Evolutionary conservation across 169 alveolate genomes (phyloP).

Genomic region (Eimeria necatrix): DNA sequence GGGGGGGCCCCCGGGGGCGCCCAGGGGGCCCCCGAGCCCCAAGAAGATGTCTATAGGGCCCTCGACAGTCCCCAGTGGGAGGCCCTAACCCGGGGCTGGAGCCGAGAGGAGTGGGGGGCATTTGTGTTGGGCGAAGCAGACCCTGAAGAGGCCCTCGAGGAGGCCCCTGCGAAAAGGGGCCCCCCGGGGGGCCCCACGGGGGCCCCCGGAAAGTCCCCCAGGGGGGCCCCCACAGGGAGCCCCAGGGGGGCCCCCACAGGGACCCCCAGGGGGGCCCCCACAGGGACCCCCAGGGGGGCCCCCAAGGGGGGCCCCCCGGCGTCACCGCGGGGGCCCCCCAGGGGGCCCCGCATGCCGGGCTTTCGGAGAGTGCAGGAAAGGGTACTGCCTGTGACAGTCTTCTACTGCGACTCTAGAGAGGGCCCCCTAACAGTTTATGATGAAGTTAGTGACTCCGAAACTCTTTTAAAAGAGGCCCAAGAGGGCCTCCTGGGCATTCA

Average conservation of each 20-base stretch:
- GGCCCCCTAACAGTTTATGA: conserved; percentile 7
- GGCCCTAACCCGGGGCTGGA: conserved; percentile 24
- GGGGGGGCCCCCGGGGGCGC: conserved; percentile 22
- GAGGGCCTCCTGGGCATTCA: conserved; percentile 10
- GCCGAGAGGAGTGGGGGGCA: conserved; percentile 57
- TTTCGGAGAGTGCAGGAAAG: not conserved
- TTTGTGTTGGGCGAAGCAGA: conserved; percentile 28
- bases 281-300: too few relatives aligned
- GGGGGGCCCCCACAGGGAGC: too few relatives aligned
- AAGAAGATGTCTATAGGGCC: not conserved
- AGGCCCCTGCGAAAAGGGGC: not conserved
- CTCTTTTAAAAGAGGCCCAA: not conserved
- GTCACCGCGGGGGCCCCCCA: too few relatives aligned
- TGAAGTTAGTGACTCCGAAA: conserved; percentile 10
- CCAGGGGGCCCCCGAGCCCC: not conserved
- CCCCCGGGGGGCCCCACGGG: not conserved
- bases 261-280: too few relatives aligned
- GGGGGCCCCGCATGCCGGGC: too few relatives aligned
- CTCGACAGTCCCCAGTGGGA: not conserved
- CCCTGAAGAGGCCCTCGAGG: not conserved
- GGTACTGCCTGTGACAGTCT: conserved; percentile 32
- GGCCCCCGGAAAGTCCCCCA: too few relatives aligned
- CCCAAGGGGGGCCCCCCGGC: too few relatives aligned
- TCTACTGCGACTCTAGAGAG: not conserved
- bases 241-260: too few relatives aligned